Percentiles rank a stretch among this genome's conserved stretches.
Conservation (phyloP, 2,329 filamentous ascomycete species). For the Pseudocercospora eumusae region DNA sequence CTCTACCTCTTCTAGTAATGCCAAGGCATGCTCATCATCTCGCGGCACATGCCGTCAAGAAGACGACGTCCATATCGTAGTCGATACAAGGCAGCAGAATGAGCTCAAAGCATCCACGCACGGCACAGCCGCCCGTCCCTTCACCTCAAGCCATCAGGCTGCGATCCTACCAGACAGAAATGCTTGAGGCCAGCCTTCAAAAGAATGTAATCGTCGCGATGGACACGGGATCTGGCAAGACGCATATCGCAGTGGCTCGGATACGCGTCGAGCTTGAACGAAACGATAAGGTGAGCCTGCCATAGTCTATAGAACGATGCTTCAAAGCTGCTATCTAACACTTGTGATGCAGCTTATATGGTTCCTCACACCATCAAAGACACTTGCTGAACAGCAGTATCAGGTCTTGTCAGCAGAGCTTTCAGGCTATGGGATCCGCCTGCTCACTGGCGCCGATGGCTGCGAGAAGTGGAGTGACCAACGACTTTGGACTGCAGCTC, state of each 20-base stretch:
- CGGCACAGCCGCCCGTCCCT: background rate
- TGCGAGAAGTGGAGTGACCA: slow-evolving; percentile 72
- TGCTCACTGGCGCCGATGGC: slow-evolving; percentile 68
- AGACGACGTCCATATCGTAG: too few relatives aligned
- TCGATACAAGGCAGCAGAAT: background rate
- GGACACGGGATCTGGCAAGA: slow-evolving; percentile 54
- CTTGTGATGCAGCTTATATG: slow-evolving; percentile 43
- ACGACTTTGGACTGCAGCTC: slow-evolving; percentile 65
- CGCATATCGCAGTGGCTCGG: slow-evolving; percentile 50
- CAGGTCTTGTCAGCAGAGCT: slow-evolving; percentile 41
- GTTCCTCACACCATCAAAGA: slow-evolving; percentile 50
- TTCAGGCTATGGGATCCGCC: slow-evolving; percentile 57
- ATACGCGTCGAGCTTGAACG: slow-evolving; percentile 47
- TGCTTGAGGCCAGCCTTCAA: slow-evolving; percentile 49
- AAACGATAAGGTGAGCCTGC: slow-evolving; percentile 40
- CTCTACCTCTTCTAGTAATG: too few relatives aligned
- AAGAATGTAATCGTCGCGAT: slow-evolving; percentile 53
- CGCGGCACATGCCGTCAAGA: too few relatives aligned
- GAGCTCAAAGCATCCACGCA: background rate
- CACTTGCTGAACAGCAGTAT: slow-evolving; percentile 50
- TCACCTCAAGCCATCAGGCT: slow-evolving; percentile 25
- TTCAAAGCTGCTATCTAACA: too few relatives aligned
- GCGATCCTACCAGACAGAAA: slow-evolving; percentile 53
- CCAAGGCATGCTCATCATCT: too few relatives aligned
- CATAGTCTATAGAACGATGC: too few relatives aligned